phyloP scores from a whole-genome alignment of 306 rosid species.

The Cucumis cinereus region DNA sequence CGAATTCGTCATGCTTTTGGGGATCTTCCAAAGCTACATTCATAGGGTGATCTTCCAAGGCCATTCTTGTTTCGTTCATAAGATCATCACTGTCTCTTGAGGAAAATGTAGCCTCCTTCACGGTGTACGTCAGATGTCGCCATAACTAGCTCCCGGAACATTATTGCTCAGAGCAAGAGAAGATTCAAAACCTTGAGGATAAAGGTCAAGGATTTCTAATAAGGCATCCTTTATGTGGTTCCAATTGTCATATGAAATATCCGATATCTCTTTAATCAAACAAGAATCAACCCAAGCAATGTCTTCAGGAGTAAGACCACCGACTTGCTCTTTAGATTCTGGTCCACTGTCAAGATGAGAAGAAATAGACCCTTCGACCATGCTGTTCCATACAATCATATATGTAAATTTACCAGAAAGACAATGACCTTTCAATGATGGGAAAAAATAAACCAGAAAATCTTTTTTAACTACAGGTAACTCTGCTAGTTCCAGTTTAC shows the following conservation, averaged over 20 bases:
- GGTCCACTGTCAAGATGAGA: too few species aligned
- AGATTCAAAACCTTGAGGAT: background rate
- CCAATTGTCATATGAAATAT: conserved; percentile 5
- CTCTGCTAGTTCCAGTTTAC: background rate
- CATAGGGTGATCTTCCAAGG: background rate
- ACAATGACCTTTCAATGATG: background rate
- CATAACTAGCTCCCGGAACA: background rate
- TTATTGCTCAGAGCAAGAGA: background rate
- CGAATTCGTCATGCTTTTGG: background rate
- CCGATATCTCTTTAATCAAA: conserved; percentile 1
- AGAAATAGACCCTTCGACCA: conserved; percentile 35
- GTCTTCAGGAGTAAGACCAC: conserved; percentile 7
- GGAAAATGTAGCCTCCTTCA: background rate
- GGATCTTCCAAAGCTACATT: background rate
- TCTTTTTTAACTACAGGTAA: background rate
- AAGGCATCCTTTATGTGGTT: conserved; percentile 2
- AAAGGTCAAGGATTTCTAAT: background rate
- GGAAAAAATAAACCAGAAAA: background rate
- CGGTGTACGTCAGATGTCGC: background rate
- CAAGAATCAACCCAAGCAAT: conserved; percentile 16
- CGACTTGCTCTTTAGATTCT: conserved; percentile 2
- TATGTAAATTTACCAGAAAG: background rate
- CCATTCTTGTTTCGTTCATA: background rate
- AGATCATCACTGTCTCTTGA: background rate
- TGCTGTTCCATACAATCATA: too few species aligned